phyloP scores from a whole-genome alignment of 768 basidiomycete species.

The Vararia minispora region DNA sequence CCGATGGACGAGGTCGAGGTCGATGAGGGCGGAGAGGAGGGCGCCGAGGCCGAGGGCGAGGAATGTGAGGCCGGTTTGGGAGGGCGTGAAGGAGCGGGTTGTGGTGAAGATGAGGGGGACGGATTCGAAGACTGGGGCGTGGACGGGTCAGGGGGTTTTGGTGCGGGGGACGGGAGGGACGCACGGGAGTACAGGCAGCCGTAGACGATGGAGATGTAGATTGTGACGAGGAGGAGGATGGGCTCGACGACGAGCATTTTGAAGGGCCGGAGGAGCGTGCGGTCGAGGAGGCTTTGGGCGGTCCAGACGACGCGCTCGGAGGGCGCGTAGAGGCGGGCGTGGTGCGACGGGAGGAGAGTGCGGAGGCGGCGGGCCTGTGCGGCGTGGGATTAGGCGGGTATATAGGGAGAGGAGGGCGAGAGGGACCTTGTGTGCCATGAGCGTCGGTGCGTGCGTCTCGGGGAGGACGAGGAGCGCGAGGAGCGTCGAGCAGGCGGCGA shows the following conservation, averaged over 20 bases:
- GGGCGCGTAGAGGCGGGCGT: neutral
- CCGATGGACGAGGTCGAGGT: conserved; percentile 5
- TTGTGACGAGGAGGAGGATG: conserved; percentile 8
- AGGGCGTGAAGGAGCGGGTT: neutral
- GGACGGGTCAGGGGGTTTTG: neutral
- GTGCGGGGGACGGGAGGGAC: neutral
- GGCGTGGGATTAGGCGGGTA: too few relatives aligned
- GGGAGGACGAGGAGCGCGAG: too few relatives aligned
- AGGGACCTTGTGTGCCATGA: too few relatives aligned
- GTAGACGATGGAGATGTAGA: conserved; percentile 11
- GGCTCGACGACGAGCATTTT: conserved; percentile 22
- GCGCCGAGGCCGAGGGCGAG: conserved; percentile 6
- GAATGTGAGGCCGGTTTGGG: conserved; percentile 4
- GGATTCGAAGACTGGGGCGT: neutral
- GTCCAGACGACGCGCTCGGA: conserved; percentile 2
- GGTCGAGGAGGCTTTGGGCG: conserved; percentile 12
- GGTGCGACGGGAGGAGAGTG: neutral
- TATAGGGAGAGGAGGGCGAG: too few relatives aligned
- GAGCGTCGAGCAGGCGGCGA: too few relatives aligned
- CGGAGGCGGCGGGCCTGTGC: conserved; percentile 2
- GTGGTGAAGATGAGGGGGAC: conserved; percentile 7
- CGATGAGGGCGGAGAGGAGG: neutral
- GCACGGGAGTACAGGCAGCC: conserved; percentile 8
- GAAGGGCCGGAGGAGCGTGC: conserved; percentile 21
- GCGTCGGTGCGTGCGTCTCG: too few relatives aligned